phyloP scores from a whole-genome alignment of 805 yeast species.

The Metschnikowia borealis region DNA sequence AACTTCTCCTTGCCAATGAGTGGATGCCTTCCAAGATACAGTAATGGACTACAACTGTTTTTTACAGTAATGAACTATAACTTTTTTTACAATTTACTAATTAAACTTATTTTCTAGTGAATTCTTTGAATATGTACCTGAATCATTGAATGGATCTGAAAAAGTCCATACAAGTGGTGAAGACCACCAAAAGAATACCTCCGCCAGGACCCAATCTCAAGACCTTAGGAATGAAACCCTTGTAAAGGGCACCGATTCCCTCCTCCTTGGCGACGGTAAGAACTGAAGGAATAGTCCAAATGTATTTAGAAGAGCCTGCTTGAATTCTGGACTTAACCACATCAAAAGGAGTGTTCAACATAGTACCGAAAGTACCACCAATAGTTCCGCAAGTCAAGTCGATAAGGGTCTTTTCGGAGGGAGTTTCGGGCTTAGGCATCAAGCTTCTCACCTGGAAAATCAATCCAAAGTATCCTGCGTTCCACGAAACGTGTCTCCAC shows the following conservation, averaged over 20 bases:
- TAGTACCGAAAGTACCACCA: conserved; percentile 97
- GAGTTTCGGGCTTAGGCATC: conserved; percentile 71
- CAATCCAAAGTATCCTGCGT: conserved; percentile 96
- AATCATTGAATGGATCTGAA: conserved; percentile 55
- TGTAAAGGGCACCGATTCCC: conserved; percentile 86
- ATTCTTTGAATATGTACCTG: neutral
- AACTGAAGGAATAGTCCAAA: conserved; percentile 86
- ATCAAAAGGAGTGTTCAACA: conserved; percentile 93
- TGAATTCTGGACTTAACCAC: conserved; percentile 97
- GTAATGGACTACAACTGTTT: neutral
- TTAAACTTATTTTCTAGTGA: neutral
- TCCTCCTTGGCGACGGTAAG: conserved; percentile 77
- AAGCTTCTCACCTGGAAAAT: conserved; percentile 80
- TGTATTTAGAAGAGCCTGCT: conserved; percentile 83
- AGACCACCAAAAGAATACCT: conserved; percentile 95
- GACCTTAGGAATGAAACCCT: conserved; percentile 96
- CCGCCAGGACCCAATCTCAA: conserved; percentile 99
- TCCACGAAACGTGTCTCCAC: conserved; percentile 97
- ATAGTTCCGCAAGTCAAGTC: conserved; percentile 90
- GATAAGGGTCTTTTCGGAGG: conserved; percentile 73
- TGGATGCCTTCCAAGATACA: neutral
- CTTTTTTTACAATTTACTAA: no score
- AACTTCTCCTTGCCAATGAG: neutral
- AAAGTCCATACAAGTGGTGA: conserved; percentile 90
- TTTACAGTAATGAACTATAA: neutral